These are phyloP conservation scores for Saturnispora kantuleensis DNA, from an alignment of 805 yeast genomes.

Conservation along the genomic window DNA sequence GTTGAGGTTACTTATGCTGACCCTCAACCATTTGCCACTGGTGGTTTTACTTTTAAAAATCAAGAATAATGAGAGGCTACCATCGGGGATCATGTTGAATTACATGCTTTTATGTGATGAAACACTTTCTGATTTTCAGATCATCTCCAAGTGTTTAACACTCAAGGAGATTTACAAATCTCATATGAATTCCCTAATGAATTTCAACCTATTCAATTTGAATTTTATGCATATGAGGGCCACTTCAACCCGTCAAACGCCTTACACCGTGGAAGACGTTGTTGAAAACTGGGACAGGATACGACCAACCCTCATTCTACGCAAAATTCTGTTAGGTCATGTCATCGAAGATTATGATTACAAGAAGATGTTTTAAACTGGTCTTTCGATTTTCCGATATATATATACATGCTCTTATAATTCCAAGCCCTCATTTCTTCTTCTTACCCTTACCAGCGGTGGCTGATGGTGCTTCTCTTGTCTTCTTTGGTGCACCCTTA, in stretches of 20 bases:
- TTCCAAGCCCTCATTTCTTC: slow-evolving; percentile 3
- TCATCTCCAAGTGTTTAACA: slow-evolving; percentile 22
- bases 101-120: slow-evolving; percentile 5
- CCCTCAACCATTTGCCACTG: slow-evolving; percentile 76
- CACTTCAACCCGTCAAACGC: background rate
- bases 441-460: slow-evolving; percentile 34
- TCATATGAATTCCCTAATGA: slow-evolving; percentile 23
- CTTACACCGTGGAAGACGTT: slow-evolving; percentile 11
- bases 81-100: slow-evolving; percentile 39
- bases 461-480: slow-evolving; percentile 33
- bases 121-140: slow-evolving; percentile 12
- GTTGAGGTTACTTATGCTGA: slow-evolving; percentile 51
- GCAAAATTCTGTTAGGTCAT: slow-evolving; percentile 22
- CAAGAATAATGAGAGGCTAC: slow-evolving; percentile 63
- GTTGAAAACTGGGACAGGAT: slow-evolving; percentile 21
- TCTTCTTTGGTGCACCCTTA: slow-evolving; percentile 80
- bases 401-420: slow-evolving; percentile 6
- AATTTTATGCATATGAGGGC: slow-evolving; percentile 9
- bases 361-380: slow-evolving; percentile 22
- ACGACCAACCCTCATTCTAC: slow-evolving; percentile 15
- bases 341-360: slow-evolving; percentile 23
- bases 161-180: slow-evolving; percentile 20
- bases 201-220: slow-evolving; percentile 22
- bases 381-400: background rate
- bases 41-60: slow-evolving; percentile 71